Percentiles rank a stretch among this genome's conserved stretches.
phyloP scores from a whole-genome alignment of 208 protist species.

The Leishmania mexicana region DNA sequence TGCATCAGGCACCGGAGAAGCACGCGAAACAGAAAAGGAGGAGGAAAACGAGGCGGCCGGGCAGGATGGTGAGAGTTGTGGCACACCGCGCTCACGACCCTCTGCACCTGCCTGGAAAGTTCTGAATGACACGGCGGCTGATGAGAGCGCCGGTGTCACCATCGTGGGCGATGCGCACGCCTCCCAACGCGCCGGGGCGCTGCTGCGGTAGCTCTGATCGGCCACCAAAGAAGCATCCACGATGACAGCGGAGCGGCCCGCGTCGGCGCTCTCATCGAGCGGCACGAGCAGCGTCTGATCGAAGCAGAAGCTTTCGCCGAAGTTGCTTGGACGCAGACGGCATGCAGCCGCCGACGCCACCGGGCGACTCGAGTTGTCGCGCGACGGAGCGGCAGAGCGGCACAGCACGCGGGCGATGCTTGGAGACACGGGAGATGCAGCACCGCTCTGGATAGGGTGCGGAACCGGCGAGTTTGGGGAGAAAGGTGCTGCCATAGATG shows the following conservation, averaged over 20 bases:
- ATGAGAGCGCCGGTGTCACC: slow-evolving; percentile 9
- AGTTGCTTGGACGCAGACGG: slow-evolving; percentile 7
- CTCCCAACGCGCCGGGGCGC: slow-evolving; percentile 17
- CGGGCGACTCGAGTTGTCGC: slow-evolving; percentile 1
- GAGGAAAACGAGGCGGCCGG: neutral
- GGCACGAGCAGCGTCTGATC: slow-evolving; percentile 47
- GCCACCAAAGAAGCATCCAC: slow-evolving; percentile 12
- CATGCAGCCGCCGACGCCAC: neutral
- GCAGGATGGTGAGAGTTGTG: slow-evolving; percentile 8
- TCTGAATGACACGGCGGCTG: slow-evolving; percentile 12
- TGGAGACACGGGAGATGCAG: slow-evolving; percentile 12
- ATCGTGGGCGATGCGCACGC: slow-evolving; percentile 10
- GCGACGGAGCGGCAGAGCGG: slow-evolving; percentile 28
- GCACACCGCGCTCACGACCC: slow-evolving; percentile 9
- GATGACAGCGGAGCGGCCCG: slow-evolving; percentile 2
- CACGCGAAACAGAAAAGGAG: slow-evolving; percentile 5
- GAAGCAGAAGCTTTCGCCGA: slow-evolving; percentile 33
- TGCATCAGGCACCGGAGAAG: slow-evolving; percentile 23
- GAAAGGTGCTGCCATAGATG: neutral
- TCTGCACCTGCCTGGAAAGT: slow-evolving; percentile 1
- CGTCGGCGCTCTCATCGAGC: slow-evolving; percentile 18
- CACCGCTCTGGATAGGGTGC: neutral
- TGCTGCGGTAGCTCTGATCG: slow-evolving; percentile 23
- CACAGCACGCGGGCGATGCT: slow-evolving; percentile 27
- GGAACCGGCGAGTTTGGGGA: slow-evolving; percentile 13